These are phyloP conservation scores for Phytopythium montanum DNA, from an alignment of 352 stramenopile genomes.

Conservation along the genomic window DNA sequence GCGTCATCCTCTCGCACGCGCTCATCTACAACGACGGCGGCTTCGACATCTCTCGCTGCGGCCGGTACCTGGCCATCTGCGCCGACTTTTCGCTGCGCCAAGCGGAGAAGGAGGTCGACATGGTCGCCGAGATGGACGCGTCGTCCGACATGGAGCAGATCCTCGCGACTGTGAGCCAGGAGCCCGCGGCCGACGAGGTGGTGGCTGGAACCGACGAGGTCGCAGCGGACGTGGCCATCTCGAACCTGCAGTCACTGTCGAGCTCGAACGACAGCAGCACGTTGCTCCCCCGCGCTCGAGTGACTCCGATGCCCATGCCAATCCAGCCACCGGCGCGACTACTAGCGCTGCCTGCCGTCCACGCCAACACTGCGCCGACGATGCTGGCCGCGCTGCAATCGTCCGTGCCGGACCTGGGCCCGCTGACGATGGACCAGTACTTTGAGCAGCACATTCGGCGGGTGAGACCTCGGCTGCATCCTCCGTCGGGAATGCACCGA, in stretches of 20 bases:
- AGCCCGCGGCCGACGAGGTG: slow-evolving; percentile 40
- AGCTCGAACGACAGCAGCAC: slow-evolving; percentile 28
- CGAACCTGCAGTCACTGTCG: slow-evolving; percentile 27
- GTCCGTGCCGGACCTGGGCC: slow-evolving; percentile 44
- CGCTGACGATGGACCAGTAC: slow-evolving; percentile 75
- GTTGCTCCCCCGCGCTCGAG: slow-evolving; percentile 11
- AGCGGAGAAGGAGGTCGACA: slow-evolving; percentile 82
- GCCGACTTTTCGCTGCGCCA: slow-evolving; percentile 92
- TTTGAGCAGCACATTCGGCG: slow-evolving; percentile 81
- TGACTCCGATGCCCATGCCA: slow-evolving; percentile 23
- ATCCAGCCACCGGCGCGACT: slow-evolving; percentile 31
- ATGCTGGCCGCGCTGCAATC: slow-evolving; percentile 61
- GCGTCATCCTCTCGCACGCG: slow-evolving; percentile 85
- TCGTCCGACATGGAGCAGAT: slow-evolving; percentile 75
- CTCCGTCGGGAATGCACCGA: slow-evolving; percentile 33
- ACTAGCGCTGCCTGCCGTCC: slow-evolving; percentile 23
- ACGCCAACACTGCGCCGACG: slow-evolving; percentile 29
- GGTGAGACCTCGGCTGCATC: slow-evolving; percentile 61
- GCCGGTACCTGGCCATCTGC: slow-evolving; percentile 93
- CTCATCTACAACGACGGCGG: slow-evolving; percentile 98
- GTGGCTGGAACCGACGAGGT: slow-evolving; percentile 57
- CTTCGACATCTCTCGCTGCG: slow-evolving; percentile 96
- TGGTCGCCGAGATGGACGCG: slow-evolving; percentile 73
- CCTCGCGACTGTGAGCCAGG: slow-evolving; percentile 57
- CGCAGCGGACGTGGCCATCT: slow-evolving; percentile 47